Conservation (phyloP, 2,329 filamentous ascomycete genomes). For the Didymella arachidicola region DNA sequence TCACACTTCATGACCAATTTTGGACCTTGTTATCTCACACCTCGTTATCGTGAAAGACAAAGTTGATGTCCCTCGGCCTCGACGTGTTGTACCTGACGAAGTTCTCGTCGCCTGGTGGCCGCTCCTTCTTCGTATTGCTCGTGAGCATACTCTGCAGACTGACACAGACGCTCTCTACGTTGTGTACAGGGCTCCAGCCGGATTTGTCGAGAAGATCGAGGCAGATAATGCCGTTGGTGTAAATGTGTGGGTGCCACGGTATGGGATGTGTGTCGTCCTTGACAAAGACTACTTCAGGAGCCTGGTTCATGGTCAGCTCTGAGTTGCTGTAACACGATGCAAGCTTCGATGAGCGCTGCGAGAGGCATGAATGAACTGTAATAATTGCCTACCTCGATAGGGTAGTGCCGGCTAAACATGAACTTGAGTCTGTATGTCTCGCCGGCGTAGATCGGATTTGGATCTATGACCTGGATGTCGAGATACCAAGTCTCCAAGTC, state of each 20-base stretch:
- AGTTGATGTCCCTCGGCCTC: conserved; percentile 87
- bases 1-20: background rate
- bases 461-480: conserved; percentile 89
- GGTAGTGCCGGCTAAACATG: conserved; percentile 82
- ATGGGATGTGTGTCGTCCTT: conserved; percentile 68
- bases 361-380: background rate
- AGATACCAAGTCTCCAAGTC: conserved; percentile 90
- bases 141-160: conserved; percentile 98
- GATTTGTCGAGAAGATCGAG: conserved; percentile 87
- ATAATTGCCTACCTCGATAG: conserved; percentile 68
- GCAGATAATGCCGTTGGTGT: conserved; percentile 98
- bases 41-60: conserved; percentile 89
- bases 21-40: conserved; percentile 43
- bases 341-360: background rate
- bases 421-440: conserved; percentile 88
- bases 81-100: conserved; percentile 83
- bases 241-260: conserved; percentile 96
- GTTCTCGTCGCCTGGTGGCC: conserved; percentile 87
- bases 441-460: conserved; percentile 84
- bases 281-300: conserved; percentile 92
- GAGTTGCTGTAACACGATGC: background rate
- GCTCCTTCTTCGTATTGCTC: conserved; percentile 88
- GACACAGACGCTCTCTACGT: conserved; percentile 96
- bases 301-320: conserved; percentile 59
- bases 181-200: conserved; percentile 97